These are phyloP conservation scores for Myriosclerotinia scirpicola DNA, from an alignment of 2,329 filamentous ascomycete species.

Conservation along the genomic window DNA sequence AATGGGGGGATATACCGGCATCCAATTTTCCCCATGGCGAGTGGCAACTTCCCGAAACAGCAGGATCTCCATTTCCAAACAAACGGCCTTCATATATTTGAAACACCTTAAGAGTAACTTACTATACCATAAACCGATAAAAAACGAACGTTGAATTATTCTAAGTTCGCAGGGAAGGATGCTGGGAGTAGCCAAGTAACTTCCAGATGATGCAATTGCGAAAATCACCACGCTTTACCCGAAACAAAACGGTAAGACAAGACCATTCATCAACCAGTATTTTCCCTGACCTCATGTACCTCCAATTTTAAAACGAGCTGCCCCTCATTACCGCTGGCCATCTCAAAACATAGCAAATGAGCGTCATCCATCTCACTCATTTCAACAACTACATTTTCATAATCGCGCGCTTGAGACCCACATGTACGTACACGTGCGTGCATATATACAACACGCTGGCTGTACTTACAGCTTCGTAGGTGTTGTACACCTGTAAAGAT, in stretches of 20 bases:
- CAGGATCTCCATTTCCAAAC: neutral
- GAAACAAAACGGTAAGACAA: neutral
- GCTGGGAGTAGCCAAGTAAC: neutral
- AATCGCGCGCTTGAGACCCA: slow-evolving; percentile 12
- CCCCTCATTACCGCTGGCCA: neutral
- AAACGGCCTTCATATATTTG: neutral
- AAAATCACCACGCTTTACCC: neutral
- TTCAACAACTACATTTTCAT: neutral
- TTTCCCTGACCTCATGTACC: neutral
- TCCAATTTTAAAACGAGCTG: neutral
- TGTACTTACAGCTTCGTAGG: neutral
- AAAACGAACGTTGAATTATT: neutral
- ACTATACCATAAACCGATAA: neutral
- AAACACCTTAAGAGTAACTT: neutral
- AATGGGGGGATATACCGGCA: neutral
- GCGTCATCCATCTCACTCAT: neutral
- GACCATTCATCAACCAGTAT: neutral
- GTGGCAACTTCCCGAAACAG: neutral
- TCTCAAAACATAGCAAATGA: neutral
- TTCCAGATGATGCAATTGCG: neutral
- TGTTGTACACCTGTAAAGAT: neutral
- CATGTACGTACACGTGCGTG: slow-evolving; percentile 10
- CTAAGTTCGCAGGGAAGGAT: neutral
- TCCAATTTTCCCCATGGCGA: neutral
- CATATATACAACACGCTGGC: slow-evolving; percentile 2